Conservation (phyloP, 23 red algal species). For the Chondrus crispus region DNA sequence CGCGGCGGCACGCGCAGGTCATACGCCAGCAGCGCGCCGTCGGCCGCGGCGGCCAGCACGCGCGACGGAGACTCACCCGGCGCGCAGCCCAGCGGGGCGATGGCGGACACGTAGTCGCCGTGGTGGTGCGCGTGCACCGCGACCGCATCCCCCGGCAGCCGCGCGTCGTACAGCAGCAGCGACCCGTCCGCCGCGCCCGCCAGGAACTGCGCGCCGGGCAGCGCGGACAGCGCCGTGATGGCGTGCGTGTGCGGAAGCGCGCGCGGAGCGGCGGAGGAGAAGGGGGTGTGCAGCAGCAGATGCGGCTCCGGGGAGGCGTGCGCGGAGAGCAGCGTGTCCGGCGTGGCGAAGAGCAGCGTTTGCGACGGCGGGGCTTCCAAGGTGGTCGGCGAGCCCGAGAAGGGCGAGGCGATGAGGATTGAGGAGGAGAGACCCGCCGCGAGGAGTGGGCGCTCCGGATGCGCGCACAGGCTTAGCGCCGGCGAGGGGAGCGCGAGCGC, state of each 20-base stretch:
- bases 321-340: no score
- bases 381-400: no score
- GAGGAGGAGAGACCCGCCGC: no score
- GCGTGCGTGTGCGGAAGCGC: no score
- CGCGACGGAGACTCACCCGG: neutral
- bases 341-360: no score
- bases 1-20: conserved; percentile 35
- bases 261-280: neutral
- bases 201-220: no score
- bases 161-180: no score
- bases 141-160: neutral
- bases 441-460: neutral
- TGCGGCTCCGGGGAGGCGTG: neutral
- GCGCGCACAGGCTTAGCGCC: neutral
- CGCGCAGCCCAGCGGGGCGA: neutral
- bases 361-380: no score
- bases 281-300: neutral
- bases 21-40: conserved; percentile 55
- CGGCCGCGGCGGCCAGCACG: conserved; percentile 15
- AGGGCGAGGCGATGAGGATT: no score
- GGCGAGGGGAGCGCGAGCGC: neutral
- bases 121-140: conserved; percentile 28
- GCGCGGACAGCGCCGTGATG: no score
- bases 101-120: conserved; percentile 60
- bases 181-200: no score